Evolutionary conservation across 1,139 yeast species (phyloP).

Genomic region (Sugiyamaella japonica): DNA sequence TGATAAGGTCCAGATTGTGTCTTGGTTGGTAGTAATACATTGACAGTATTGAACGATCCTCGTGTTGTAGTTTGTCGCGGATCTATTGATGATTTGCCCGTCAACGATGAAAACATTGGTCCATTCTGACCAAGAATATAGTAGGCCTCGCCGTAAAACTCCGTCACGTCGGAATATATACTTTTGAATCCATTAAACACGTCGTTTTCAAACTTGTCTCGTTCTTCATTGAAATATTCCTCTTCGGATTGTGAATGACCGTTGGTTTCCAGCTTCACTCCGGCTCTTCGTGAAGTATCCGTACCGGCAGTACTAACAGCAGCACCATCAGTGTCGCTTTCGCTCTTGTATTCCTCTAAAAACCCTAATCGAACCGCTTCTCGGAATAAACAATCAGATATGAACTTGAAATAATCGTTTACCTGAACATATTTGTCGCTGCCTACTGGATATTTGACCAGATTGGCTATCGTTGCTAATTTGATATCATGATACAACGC

Average conservation of each 20-base stretch:
- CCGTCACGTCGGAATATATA: slow-evolving; percentile 59
- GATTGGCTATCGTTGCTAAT: slow-evolving; percentile 55
- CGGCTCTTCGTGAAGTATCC: background rate
- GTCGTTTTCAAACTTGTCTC: slow-evolving; percentile 35
- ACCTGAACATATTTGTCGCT: slow-evolving; percentile 56
- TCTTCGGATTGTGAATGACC: background rate
- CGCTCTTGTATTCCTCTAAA: slow-evolving; percentile 28
- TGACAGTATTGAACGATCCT: slow-evolving; percentile 57
- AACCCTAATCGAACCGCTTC: slow-evolving; percentile 60
- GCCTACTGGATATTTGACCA: slow-evolving; percentile 55
- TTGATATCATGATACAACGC: slow-evolving; percentile 70
- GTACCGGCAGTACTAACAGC: background rate
- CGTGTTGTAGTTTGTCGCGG: slow-evolving; percentile 61
- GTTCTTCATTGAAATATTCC: slow-evolving; percentile 10
- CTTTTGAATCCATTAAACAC: slow-evolving; percentile 62
- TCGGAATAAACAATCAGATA: slow-evolving; percentile 68
- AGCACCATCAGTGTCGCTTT: slow-evolving; percentile 10
- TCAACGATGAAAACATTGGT: slow-evolving; percentile 70
- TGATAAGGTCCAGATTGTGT: slow-evolving; percentile 41
- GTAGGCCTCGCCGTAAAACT: slow-evolving; percentile 65
- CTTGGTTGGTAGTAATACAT: slow-evolving; percentile 54
- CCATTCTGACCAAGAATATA: slow-evolving; percentile 49
- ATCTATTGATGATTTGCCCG: slow-evolving; percentile 65
- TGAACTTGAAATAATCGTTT: slow-evolving; percentile 68
- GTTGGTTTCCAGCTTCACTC: slow-evolving; percentile 5